These are phyloP conservation scores for Aeschynomene evenia DNA, from an alignment of 306 rosid species.

Conservation along the genomic window DNA sequence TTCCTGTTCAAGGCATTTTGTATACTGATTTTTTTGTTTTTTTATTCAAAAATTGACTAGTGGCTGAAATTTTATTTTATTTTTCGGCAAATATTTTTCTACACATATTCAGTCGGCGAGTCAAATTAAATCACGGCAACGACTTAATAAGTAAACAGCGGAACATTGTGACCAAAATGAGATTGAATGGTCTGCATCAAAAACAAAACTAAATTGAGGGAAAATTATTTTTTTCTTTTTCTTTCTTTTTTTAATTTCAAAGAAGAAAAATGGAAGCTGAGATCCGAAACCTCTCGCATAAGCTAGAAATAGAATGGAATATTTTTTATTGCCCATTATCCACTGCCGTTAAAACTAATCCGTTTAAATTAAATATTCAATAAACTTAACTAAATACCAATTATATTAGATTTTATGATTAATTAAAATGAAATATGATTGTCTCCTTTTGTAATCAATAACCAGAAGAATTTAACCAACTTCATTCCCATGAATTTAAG, in stretches of 20 bases:
- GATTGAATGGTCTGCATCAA: too few relatives aligned
- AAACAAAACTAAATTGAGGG: too few relatives aligned
- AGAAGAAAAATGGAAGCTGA: background rate
- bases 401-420: too few relatives aligned
- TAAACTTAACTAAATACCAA: too few relatives aligned
- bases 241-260: background rate
- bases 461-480: too few relatives aligned
- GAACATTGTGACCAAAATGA: too few relatives aligned
- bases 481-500: too few relatives aligned
- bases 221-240: too few relatives aligned
- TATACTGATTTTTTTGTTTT: background rate
- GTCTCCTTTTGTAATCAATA: background rate
- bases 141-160: background rate
- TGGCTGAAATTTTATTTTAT: background rate
- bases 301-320: constrained; percentile 27
- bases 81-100: background rate
- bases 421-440: background rate
- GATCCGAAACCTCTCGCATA: background rate
- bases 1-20: background rate
- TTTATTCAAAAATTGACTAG: background rate
- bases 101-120: background rate
- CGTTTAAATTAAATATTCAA: too few relatives aligned
- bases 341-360: too few relatives aligned
- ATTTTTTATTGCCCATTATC: too few relatives aligned
- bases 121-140: background rate